These are phyloP conservation scores for Apiotrichum veenhuisii DNA, from an alignment of 1,284 basidiomycete genomes.

Conservation along the genomic window DNA sequence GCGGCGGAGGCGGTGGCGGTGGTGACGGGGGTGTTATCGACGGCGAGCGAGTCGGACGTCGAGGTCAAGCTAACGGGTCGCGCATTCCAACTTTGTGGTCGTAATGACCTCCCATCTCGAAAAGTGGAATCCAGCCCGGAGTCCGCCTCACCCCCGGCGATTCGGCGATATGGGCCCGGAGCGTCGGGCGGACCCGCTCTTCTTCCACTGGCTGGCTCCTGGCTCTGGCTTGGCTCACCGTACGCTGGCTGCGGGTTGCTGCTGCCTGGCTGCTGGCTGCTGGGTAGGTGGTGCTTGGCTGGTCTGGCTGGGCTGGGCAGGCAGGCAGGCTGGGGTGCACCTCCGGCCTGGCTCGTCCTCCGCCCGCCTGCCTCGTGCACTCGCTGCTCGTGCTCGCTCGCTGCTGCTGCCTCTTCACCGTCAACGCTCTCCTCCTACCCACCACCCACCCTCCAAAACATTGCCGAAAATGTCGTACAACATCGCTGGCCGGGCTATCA, in stretches of 20 bases:
- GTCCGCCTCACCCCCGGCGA: conserved; percentile 7
- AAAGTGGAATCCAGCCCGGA: background rate
- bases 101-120: too few species aligned
- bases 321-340: background rate
- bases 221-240: background rate
- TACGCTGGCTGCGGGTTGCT: conserved; percentile 1
- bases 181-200: background rate
- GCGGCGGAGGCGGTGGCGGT: background rate
- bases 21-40: background rate
- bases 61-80: background rate
- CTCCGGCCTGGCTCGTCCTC: background rate
- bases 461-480: conserved; percentile 48
- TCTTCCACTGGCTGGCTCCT: background rate
- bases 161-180: conserved; percentile 10
- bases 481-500: conserved; percentile 49
- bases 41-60: background rate
- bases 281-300: conserved; percentile 5
- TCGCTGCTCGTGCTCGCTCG: background rate
- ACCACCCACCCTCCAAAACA: background rate
- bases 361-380: background rate
- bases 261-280: background rate
- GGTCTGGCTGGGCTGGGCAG: background rate
- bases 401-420: background rate
- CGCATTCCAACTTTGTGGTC: conserved; percentile 22
- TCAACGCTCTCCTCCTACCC: background rate